A percentile compares a stretch with the other conserved stretches of the same genome.
Conservation (phyloP, 768 basidiomycete genomes). For the Xerocomellus chrysenteron region DNA sequence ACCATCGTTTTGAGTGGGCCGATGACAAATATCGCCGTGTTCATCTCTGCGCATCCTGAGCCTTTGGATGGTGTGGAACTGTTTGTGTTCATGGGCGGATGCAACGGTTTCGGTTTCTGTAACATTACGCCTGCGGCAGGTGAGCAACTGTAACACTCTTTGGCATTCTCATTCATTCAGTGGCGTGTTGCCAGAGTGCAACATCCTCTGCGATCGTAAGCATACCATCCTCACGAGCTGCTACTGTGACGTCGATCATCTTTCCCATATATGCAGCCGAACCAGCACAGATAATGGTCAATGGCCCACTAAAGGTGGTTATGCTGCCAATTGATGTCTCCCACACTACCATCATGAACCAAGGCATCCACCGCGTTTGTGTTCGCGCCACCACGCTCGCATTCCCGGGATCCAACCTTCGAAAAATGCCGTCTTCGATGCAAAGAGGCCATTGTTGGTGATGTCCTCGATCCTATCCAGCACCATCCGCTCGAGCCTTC, state of each 20-base stretch:
- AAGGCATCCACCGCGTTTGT: constrained; percentile 51
- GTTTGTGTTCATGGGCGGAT: constrained; percentile 85
- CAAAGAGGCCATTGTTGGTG: too few species aligned
- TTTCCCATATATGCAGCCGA: constrained; percentile 50
- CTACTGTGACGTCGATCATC: background rate
- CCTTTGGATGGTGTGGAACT: constrained; percentile 48
- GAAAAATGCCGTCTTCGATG: constrained; percentile 66
- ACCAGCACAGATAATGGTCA: constrained; percentile 77
- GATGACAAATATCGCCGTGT: constrained; percentile 79
- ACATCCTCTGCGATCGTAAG: constrained; percentile 80
- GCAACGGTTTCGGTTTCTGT: constrained; percentile 62
- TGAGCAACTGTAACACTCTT: constrained; percentile 21
- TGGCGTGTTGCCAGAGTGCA: constrained; percentile 56
- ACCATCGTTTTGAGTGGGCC: constrained; percentile 77
- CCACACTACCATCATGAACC: constrained; percentile 77
- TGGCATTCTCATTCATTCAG: background rate
- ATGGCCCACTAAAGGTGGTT: constrained; percentile 61
- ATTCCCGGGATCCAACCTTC: constrained; percentile 46
- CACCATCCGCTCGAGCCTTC: too few species aligned
- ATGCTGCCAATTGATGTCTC: constrained; percentile 91
- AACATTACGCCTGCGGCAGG: constrained; percentile 78
- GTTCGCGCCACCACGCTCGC: constrained; percentile 31
- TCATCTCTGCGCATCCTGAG: constrained; percentile 58
- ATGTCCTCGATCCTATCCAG: too few species aligned
- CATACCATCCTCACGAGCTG: background rate